Evolutionary conservation across 1,284 basidiomycete species (phyloP).

Genomic region (Leccinum subrobustum): DNA sequence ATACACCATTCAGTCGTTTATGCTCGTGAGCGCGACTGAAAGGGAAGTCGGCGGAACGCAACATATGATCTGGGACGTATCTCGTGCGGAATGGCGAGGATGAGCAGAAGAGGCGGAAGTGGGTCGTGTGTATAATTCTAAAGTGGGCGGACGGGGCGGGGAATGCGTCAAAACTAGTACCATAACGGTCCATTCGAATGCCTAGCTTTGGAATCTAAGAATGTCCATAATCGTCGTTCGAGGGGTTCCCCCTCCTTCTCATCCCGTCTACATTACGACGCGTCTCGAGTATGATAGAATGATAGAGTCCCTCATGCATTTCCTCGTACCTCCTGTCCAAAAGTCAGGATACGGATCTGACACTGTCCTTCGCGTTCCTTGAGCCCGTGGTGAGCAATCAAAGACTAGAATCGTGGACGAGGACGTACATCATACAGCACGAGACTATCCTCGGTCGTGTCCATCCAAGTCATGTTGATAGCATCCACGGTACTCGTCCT

Average conservation of each 20-base stretch:
- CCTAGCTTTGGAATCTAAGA: background rate
- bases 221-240: background rate
- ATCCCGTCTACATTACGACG: slow-evolving; percentile 1
- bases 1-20: slow-evolving; percentile 54
- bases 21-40: slow-evolving; percentile 17
- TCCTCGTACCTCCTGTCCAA: slow-evolving; percentile 29
- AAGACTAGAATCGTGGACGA: background rate
- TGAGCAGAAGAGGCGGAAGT: slow-evolving; percentile 27
- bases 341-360: slow-evolving; percentile 33
- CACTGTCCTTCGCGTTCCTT: slow-evolving; percentile 36
- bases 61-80: no score
- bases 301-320: slow-evolving; percentile 9
- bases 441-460: slow-evolving; percentile 34
- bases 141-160: slow-evolving; percentile 42
- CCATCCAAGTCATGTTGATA: slow-evolving; percentile 34
- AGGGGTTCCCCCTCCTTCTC: background rate
- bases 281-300: background rate
- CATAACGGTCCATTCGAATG: background rate
- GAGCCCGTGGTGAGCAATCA: slow-evolving; percentile 5
- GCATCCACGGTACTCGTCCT: slow-evolving; percentile 34
- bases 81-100: no score
- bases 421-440: slow-evolving; percentile 32
- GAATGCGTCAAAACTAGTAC: slow-evolving; percentile 3
- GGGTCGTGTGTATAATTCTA: slow-evolving; percentile 67
- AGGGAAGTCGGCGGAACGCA: no score